These are phyloP conservation scores for Penicillium antarcticum DNA, from an alignment of 495 filamentous ascomycete genomes.

Conservation along the genomic window DNA sequence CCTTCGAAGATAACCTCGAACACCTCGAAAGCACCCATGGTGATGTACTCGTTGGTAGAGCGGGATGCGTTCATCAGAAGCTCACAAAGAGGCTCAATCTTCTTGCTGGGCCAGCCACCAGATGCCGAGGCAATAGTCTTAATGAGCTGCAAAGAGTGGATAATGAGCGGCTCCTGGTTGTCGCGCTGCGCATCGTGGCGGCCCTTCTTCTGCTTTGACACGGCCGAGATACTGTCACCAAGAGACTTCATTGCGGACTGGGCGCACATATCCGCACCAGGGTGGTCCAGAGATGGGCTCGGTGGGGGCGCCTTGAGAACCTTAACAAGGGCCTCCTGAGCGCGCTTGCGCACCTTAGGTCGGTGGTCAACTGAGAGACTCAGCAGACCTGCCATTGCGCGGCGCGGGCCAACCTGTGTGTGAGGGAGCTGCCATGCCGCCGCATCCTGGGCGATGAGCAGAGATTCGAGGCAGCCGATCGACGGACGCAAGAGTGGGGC, in stretches of 20 bases:
- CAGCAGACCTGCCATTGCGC: slow-evolving; percentile 83
- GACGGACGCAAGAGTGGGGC: slow-evolving; percentile 81
- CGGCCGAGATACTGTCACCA: slow-evolving; percentile 60
- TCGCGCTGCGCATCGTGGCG: slow-evolving; percentile 41
- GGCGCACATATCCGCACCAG: slow-evolving; percentile 92
- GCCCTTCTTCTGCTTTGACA: slow-evolving; percentile 66
- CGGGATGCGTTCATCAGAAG: slow-evolving; percentile 80
- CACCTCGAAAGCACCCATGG: slow-evolving; percentile 91
- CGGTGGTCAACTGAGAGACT: slow-evolving; percentile 80
- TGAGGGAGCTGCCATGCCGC: slow-evolving; percentile 82
- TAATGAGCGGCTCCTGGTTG: slow-evolving; percentile 74
- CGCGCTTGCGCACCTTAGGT: slow-evolving; percentile 92
- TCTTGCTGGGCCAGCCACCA: slow-evolving; percentile 94
- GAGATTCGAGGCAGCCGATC: slow-evolving; percentile 88
- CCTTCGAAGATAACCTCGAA: slow-evolving; percentile 94
- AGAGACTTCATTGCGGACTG: slow-evolving; percentile 79
- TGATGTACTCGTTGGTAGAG: slow-evolving; percentile 89
- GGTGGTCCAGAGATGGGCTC: slow-evolving; percentile 87
- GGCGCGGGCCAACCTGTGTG: slow-evolving; percentile 79
- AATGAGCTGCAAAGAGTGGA: slow-evolving; percentile 86
- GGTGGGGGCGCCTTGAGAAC: slow-evolving; percentile 81
- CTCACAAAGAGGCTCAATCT: slow-evolving; percentile 88
- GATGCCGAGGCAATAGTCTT: slow-evolving; percentile 82
- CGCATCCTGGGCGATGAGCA: slow-evolving; percentile 84
- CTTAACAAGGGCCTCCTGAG: slow-evolving; percentile 82